Conservation (phyloP, 2,329 filamentous ascomycete species). For the Uncinocarpus reesii region DNA sequence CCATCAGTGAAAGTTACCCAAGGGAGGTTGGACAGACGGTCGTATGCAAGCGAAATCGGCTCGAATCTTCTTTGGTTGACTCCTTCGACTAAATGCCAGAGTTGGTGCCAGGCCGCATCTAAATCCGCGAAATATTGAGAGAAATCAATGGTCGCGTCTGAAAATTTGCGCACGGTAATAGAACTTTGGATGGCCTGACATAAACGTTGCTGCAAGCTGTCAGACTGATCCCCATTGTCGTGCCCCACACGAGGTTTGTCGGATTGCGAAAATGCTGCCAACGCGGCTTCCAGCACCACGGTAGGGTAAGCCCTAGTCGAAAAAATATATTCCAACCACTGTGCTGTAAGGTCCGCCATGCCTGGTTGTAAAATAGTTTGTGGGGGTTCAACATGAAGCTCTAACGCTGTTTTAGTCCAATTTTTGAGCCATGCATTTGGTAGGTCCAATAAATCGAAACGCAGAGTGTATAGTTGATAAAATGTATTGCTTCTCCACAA, state of each 20-base stretch:
- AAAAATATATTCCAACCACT: constrained; percentile 77
- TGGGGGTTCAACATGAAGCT: constrained; percentile 45
- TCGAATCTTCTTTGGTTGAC: constrained; percentile 79
- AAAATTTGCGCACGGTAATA: constrained; percentile 52
- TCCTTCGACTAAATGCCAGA: constrained; percentile 75
- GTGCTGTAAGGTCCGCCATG: constrained; percentile 61
- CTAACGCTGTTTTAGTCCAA: constrained; percentile 61
- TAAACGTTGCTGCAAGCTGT: constrained; percentile 63
- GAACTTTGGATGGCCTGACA: constrained; percentile 61
- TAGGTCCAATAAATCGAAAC: constrained; percentile 58
- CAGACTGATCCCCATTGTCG: constrained; percentile 33
- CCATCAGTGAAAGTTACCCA: constrained; percentile 81
- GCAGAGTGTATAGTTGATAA: constrained; percentile 63
- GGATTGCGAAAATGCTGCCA: constrained; percentile 68
- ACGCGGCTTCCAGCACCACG: constrained; percentile 69
- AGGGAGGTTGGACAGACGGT: constrained; percentile 58
- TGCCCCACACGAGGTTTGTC: constrained; percentile 31
- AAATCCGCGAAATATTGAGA: constrained; percentile 62
- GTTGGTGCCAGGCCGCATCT: constrained; percentile 78
- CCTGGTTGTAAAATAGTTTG: constrained; percentile 54
- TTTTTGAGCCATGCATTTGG: constrained; percentile 51
- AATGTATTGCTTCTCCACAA: constrained; percentile 78
- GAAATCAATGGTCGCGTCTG: constrained; percentile 58
- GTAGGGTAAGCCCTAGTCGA: constrained; percentile 71
- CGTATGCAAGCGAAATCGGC: constrained; percentile 65